A percentile compares a stretch with the other conserved stretches of the same genome.
Conservation (phyloP, 1,284 basidiomycete genomes). For the Trichosporon sp. region DNA sequence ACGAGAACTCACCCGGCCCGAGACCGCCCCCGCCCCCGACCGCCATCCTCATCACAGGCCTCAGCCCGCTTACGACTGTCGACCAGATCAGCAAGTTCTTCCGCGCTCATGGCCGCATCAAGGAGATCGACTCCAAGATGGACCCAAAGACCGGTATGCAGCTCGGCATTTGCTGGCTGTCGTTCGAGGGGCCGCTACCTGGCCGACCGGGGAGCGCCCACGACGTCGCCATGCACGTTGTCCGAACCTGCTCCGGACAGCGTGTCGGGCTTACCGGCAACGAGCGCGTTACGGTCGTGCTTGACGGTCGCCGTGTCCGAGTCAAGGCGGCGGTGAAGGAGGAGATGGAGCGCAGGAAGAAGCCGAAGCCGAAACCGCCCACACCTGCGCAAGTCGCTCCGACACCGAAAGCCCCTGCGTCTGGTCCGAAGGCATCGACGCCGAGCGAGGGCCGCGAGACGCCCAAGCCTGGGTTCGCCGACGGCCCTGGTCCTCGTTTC, state of each 20-base stretch:
- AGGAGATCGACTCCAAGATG: conserved; percentile 75
- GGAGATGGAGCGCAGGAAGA: conserved; percentile 65
- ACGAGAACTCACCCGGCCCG: conserved; percentile 71
- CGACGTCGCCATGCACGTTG: conserved; percentile 53
- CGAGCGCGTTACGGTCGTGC: conserved; percentile 54
- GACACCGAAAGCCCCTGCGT: conserved; percentile 1
- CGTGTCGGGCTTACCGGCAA: conserved; percentile 48
- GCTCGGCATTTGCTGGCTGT: conserved; percentile 79
- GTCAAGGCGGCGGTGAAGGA: conserved; percentile 57
- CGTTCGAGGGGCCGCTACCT: conserved; percentile 59
- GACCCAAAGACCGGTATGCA: conserved; percentile 78
- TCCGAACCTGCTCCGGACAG: conserved; percentile 54
- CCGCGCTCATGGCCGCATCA: conserved; percentile 67
- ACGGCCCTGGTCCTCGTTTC: conserved; percentile 24
- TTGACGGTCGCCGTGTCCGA: conserved; percentile 57
- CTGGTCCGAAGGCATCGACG: conserved; percentile 19
- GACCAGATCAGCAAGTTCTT: conserved; percentile 71
- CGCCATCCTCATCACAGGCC: conserved; percentile 71
- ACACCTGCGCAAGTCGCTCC: conserved; percentile 8
- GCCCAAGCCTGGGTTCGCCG: conserved; percentile 21
- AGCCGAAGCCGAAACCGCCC: conserved; percentile 42
- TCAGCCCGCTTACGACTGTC: conserved; percentile 72
- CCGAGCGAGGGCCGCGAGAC: conserved; percentile 24
- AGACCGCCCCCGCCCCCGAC: conserved; percentile 68
- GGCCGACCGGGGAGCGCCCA: conserved; percentile 43